These are phyloP conservation scores for Aspergillus phoenicis DNA, from an alignment of 2,329 filamentous ascomycete genomes.

Conservation along the genomic window DNA sequence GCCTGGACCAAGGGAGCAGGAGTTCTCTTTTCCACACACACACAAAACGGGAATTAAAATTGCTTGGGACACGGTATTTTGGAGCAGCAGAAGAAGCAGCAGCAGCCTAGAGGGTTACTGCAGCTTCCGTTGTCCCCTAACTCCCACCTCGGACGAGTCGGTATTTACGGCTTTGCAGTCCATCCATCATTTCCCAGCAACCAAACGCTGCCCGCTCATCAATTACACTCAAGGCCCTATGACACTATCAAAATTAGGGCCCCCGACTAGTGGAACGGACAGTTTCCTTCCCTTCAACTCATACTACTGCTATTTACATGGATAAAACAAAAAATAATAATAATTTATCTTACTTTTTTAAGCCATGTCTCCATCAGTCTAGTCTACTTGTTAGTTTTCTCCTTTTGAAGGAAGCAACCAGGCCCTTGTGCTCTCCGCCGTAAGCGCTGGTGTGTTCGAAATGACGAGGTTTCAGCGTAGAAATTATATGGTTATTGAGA, in stretches of 20 bases:
- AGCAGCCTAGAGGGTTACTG: neutral
- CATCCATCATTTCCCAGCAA: neutral
- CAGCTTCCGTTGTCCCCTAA: neutral
- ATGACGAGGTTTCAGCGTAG: neutral
- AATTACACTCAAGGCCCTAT: neutral
- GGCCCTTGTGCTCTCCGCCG: neutral
- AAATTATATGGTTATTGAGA: neutral
- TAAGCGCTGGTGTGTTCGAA: neutral
- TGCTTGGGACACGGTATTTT: neutral
- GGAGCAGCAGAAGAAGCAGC: neutral
- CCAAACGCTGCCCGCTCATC: neutral
- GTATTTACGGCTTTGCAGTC: neutral
- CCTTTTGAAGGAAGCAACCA: neutral
- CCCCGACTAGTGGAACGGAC: conserved; percentile 2
- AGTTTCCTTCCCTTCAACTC: neutral
- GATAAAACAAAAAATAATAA: neutral
- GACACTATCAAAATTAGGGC: conserved; percentile 2
- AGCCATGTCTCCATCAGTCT: conserved; percentile 1
- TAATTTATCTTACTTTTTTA: neutral
- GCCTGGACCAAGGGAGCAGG: conserved; percentile 5
- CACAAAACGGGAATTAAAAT: neutral
- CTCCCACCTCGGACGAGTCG: neutral
- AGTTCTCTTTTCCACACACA: neutral
- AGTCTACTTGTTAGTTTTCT: neutral
- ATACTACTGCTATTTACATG: neutral